Evolutionary conservation across 1,139 yeast species (phyloP).

Genomic region (Wickerhamomyces sp.): DNA sequence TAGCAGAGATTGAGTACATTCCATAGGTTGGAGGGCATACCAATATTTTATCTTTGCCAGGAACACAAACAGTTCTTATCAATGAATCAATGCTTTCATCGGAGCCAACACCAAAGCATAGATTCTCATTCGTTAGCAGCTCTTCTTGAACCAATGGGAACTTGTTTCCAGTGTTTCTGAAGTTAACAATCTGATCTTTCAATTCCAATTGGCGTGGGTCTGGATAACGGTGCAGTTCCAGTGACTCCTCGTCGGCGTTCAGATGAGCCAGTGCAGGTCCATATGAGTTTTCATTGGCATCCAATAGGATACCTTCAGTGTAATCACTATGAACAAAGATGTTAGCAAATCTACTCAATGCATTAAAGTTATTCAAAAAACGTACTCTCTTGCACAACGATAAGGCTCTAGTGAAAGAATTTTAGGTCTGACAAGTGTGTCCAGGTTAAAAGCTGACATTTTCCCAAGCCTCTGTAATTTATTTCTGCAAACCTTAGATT

Average conservation of each 20-base stretch:
- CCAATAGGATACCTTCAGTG: conserved; percentile 79
- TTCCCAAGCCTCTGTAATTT: too few species aligned
- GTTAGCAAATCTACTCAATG: conserved; percentile 1
- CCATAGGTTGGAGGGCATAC: conserved; percentile 97
- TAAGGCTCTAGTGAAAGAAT: conserved; percentile 80
- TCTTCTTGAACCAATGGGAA: conserved; percentile 12
- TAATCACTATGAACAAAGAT: conserved; percentile 45
- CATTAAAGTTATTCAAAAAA: conserved; percentile 6
- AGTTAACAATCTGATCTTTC: conserved; percentile 65
- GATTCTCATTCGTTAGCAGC: conserved; percentile 55
- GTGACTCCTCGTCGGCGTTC: conserved; percentile 31
- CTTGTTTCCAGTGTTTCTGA: conserved; percentile 51
- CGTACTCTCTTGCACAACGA: conserved; percentile 85
- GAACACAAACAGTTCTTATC: conserved; percentile 79
- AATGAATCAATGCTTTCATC: conserved; percentile 93
- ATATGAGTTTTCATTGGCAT: conserved; percentile 94
- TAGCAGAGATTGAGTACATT: conserved; percentile 90
- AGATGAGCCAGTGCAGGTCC: conserved; percentile 67
- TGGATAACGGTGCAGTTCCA: conserved; percentile 82
- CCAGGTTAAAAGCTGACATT: conserved; percentile 42
- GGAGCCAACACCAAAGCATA: conserved; percentile 94
- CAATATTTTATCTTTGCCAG: conserved; percentile 76
- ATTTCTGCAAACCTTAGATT: too few species aligned
- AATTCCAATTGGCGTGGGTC: conserved; percentile 92
- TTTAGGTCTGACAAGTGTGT: conserved; percentile 73